Evolutionary conservation across 2,329 filamentous ascomycete genomes (phyloP), one percentile per base, ranked within the genome.

Genomic region (Colletotrichum neosansevieriae): DNA sequence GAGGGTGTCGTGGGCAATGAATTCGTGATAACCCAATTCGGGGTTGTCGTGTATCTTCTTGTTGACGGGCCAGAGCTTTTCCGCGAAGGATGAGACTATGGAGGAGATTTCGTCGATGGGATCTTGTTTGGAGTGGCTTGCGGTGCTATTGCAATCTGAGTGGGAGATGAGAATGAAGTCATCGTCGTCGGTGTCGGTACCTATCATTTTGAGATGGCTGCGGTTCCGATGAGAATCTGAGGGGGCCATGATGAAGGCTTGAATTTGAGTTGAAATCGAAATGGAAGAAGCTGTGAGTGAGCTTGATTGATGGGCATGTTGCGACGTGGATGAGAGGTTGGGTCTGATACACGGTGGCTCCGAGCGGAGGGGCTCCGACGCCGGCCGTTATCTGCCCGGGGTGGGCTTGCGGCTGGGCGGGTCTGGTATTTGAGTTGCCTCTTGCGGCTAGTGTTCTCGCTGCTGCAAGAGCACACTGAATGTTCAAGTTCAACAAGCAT

Each of bases 1-100:
- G 57, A 88, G 75, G 3, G 81, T 77, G 13, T 83, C 79, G 69
- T 78, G 76, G 29, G 76, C 76, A 29, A 72, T 67, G 71, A 70
- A 65, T 40, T 78, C 76, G 11, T 77, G 40, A 67, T 71, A 77
- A 29, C 72, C 75, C 2, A 75, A 69, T 57, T 78, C 76, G 0
- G 76, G 76, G 47, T 74, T 73, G 29, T 67, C 60, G 68, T 75
- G 74, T 21, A 76, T 67, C 17, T 60, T 67, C 34, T 45, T 67
- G 60, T 71, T 70, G 34, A 70, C 59, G 21, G 67, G 67, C 70
- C 70, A 71, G 11, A 71, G 63, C 24, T 42, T n/a, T 6, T 69
- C 63, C n/a, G 67, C 36, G 36, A 69, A 44, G 36, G 40, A 32
- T 5, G 38, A 24, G 24, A 67, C 63, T 29, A 69, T n/a, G 57